These are phyloP conservation scores for Syncephalastrum monosporum DNA, from an alignment of 371 early-diverging fungal species.

Conservation along the genomic window DNA sequence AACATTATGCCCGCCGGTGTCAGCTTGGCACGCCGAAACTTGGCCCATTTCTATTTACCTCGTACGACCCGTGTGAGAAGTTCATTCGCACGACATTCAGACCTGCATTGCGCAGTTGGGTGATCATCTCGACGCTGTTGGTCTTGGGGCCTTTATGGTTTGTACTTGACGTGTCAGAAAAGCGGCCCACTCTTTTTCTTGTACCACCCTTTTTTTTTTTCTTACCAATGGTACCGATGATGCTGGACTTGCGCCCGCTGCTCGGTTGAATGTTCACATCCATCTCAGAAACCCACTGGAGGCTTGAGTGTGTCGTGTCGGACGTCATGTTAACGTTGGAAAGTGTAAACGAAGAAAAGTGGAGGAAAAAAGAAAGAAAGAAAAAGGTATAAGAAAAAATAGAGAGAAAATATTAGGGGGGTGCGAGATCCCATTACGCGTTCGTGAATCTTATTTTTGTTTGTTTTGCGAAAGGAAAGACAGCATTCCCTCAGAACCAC, in stretches of 20 bases:
- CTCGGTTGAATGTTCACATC: conserved; percentile 61
- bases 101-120: conserved; percentile 83
- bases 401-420: not conserved
- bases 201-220: conserved; percentile 2
- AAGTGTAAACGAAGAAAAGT: conserved; percentile 4
- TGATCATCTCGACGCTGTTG: conserved; percentile 78
- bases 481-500: too few relatives aligned
- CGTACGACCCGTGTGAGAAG: conserved; percentile 92
- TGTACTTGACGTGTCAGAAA: not conserved
- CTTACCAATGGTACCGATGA: conserved; percentile 83
- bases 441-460: conserved; percentile 3
- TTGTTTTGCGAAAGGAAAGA: not conserved
- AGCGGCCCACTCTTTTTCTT: too few relatives aligned
- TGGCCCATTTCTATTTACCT: conserved; percentile 23
- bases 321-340: conserved; percentile 8
- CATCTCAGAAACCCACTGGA: conserved; percentile 76
- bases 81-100: conserved; percentile 95
- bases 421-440: not conserved
- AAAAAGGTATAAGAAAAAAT: not conserved
- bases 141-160: conserved; percentile 60
- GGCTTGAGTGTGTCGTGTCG: conserved; percentile 31
- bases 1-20: not conserved
- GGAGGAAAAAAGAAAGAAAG: conserved; percentile 5
- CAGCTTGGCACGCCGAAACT: too few relatives aligned
- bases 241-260: conserved; percentile 74